Evolutionary conservation across 495 filamentous ascomycete species (phyloP).

Genomic region (Penicillium argentinense): DNA sequence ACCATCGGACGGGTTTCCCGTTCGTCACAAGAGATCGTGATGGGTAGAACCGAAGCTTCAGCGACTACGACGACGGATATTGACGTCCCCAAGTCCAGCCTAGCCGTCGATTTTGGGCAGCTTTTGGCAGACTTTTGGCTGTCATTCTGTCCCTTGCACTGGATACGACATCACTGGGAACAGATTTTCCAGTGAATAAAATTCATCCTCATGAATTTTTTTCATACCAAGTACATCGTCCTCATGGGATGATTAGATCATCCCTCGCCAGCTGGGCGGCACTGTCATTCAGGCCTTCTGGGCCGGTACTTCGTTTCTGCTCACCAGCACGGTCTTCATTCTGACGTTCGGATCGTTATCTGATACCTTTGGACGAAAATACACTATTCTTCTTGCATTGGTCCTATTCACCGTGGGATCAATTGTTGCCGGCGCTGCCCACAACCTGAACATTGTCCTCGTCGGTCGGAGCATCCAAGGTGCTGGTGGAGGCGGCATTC

Average conservation of each 20-base stretch:
- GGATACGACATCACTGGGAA: background rate
- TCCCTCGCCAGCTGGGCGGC: slow-evolving; percentile 1
- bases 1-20: too few relatives aligned
- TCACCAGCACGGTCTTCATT: slow-evolving; percentile 59
- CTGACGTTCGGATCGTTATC: slow-evolving; percentile 45
- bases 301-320: slow-evolving; percentile 61
- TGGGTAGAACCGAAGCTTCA: background rate
- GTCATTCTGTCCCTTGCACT: background rate
- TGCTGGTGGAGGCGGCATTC: slow-evolving; percentile 38
- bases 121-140: background rate
- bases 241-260: background rate
- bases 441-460: slow-evolving; percentile 33
- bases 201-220: background rate
- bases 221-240: background rate
- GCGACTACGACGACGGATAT: background rate
- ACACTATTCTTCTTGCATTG: slow-evolving; percentile 22
- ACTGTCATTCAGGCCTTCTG: slow-evolving; percentile 41
- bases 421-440: slow-evolving; percentile 38
- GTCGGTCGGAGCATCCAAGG: slow-evolving; percentile 43
- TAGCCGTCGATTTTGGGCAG: background rate
- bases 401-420: slow-evolving; percentile 37
- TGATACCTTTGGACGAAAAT: slow-evolving; percentile 46
- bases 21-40: too few relatives aligned
- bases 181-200: background rate
- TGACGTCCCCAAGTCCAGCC: background rate